Evolutionary conservation across 1,139 yeast genomes (phyloP), one percentile per base, ranked within the genome.

Genomic region (Magnusiomyces sp.): DNA sequence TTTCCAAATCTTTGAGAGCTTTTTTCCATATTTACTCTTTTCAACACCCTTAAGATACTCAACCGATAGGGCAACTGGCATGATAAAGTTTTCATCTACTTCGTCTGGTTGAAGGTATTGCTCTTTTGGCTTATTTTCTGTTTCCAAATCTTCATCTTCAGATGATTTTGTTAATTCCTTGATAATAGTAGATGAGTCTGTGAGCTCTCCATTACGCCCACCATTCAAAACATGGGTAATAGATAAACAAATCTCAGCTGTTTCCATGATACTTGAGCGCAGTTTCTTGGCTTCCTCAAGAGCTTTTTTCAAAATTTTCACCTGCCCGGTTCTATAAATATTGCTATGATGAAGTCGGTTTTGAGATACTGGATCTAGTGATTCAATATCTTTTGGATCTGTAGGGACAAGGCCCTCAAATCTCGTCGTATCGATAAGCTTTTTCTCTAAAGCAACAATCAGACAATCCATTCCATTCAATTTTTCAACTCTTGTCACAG

Each of bases 11-110:
- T 23, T 23, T 5, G 29, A 23, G 29, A 23, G 29, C 29, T 23
- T 23, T 23, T 23, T 4, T 5, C 6, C 29, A 23, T 23, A 23
- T 23, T 23, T 23, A 23, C 29, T 23, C 7, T 23, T 23, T 7
- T 23, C 29, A 23, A 7, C 6, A 7, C 29, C 29, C 29, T 46
- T 36, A 39, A n/a, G 38, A 39, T 32, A 40, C 50, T 10, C 50
- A 48, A n/a, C 34, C 9, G 45, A 50, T 10, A 29, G 39, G 7
- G 45, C 42, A 40, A 40, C 20, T 50, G 45, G 45, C 48, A 48
- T 41, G 19, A 47, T 20, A 47, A 43, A 33, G 23, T 44, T 10
- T 31, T 53, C 17, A 46, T 23, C 29, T 16, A 5, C 44, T 49
- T 2, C 50, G 56, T 5, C 45, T 4, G 29, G 29, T 23, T 23